Base-by-base conservation (phyloP, 2,329 filamentous ascomycete species). In the Nannizziopsis arthrosporioides region DNA sequence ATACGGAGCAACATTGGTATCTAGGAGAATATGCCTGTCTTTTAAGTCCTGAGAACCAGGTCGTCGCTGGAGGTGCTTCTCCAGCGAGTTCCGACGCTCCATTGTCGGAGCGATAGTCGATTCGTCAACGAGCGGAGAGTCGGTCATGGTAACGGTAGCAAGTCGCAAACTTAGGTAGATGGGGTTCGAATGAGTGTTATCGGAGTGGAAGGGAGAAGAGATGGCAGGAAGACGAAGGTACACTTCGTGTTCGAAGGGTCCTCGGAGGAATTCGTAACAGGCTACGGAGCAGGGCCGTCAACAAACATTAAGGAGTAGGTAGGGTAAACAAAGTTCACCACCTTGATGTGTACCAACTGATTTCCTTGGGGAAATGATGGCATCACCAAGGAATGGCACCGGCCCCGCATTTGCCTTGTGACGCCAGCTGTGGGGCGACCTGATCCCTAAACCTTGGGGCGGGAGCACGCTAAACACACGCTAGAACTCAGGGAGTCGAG, bases 51-150 rank as follows among this genome's bases (percentile, higher is more conserved):
- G 71, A 11, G 66, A 60, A 42, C 74, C 78, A 18, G 84, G 84
- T 36, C 86, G 83, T 57, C 81, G 78, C 63, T 81, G 76, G 47
- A 87, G 73, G 59, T 85, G 79, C 58, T 81, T 79, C 65, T 85
- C 82, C 10, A 88, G 73, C 3, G 82, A 86, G 70, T 85, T 81
- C 44, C 73, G 69, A 38, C 72, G 72, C 53, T 73, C 70, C 54
- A 72, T 69, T 6, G 45, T 42, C 51, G 75, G 76, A 14, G 72
- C 75, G 65, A 83, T 76, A 55, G 77, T 71, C 11, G 73, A 74
- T 55, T 78, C 69, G 61, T 82, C 79, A 55, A 81, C 63, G 44
- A 30, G 31, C 5, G 45, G 38, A 5, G 45, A 36, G 38, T 36
- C 45, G 10, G 45, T 37, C 45, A 47, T 47, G 30, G 3, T 47